Conservation (phyloP, 2,329 filamentous ascomycete species). For the Exophiala lecanii-corni region DNA sequence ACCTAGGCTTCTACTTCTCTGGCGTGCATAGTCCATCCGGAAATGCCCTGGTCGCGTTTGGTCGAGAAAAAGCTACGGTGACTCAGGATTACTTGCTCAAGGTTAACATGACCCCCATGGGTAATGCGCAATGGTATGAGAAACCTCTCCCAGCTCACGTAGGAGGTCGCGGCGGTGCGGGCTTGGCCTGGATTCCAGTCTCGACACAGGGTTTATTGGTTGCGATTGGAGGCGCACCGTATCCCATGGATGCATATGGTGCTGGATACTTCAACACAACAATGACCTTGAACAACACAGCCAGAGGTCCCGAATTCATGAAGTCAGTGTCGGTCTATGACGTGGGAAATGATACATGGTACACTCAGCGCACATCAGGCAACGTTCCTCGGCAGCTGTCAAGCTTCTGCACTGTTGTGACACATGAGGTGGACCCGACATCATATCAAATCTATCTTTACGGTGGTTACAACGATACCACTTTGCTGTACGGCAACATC, state of each 20-base stretch:
- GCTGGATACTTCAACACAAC: background rate
- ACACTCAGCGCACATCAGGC: conserved; percentile 36
- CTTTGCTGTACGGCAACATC: conserved; percentile 11
- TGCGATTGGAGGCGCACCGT: conserved; percentile 32
- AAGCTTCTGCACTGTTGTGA: conserved; percentile 37
- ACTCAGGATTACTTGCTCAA: conserved; percentile 55
- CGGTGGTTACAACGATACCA: conserved; percentile 27
- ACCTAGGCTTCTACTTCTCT: conserved; percentile 65
- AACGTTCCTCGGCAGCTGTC: conserved; percentile 34
- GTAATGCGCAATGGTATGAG: conserved; percentile 53
- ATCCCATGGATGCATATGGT: conserved; percentile 6
- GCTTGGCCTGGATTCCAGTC: conserved; percentile 57
- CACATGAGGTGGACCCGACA: conserved; percentile 32
- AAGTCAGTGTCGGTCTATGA: conserved; percentile 34
- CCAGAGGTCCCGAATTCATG: conserved; percentile 31
- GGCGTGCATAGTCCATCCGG: conserved; percentile 51
- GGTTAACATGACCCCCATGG: conserved; percentile 53
- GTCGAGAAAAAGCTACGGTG: conserved; percentile 36
- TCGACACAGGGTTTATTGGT: conserved; percentile 33
- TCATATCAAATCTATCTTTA: conserved; percentile 33
- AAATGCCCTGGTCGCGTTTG: conserved; percentile 46
- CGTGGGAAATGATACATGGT: conserved; percentile 31
- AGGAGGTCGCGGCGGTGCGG: conserved; percentile 55
- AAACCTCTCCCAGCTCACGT: conserved; percentile 46
- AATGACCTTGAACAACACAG: background rate